Conservation (phyloP, 495 filamentous ascomycete species). For the Aspergillus diversus region DNA sequence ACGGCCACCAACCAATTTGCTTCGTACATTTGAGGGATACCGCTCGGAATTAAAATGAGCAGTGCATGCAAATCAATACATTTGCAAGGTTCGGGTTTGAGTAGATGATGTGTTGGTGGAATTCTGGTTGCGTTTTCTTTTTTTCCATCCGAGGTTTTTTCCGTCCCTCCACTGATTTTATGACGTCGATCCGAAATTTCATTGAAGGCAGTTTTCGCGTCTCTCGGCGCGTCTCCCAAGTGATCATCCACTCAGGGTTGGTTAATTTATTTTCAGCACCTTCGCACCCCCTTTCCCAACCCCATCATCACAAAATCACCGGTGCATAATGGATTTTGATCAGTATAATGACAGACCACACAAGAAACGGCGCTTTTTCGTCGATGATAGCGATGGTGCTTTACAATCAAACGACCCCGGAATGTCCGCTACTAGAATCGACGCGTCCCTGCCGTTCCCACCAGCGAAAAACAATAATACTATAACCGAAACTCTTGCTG, state of each 20-base stretch:
- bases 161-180: conserved; percentile 16
- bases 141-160: background rate
- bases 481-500: background rate
- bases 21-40: too few relatives aligned
- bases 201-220: conserved; percentile 28
- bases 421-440: conserved; percentile 3
- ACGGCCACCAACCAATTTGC: too few relatives aligned
- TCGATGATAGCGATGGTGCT: conserved; percentile 48
- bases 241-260: background rate
- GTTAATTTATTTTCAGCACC: background rate
- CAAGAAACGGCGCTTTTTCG: conserved; percentile 85
- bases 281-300: background rate
- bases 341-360: conserved; percentile 63
- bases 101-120: background rate
- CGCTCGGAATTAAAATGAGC: background rate
- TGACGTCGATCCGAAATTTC: conserved; percentile 46
- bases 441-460: conserved; percentile 32
- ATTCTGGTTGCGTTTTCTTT: conserved; percentile 1
- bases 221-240: conserved; percentile 48
- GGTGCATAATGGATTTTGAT: conserved; percentile 54
- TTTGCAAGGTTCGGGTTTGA: background rate
- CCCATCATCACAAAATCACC: background rate
- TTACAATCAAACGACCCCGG: conserved; percentile 5
- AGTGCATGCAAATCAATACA: background rate
- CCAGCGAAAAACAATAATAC: conserved; percentile 4